Evolutionary conservation across 768 basidiomycete species (phyloP), one percentile per base, ranked within the genome.

Genomic region (Mrakia frigida): DNA sequence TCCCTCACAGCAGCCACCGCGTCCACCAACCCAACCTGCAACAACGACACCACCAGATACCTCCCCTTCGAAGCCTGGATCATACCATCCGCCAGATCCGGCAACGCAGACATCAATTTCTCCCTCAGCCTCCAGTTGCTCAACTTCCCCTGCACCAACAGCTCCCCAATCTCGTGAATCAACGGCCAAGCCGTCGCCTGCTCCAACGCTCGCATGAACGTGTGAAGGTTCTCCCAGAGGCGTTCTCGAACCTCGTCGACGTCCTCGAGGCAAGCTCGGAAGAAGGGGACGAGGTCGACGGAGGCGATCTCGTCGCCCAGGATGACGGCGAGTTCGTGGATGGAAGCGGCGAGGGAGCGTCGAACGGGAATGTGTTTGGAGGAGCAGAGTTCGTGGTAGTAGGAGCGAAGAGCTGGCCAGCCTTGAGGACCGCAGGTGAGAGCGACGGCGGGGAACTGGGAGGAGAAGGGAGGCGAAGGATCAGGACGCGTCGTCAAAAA

Each of bases 291-390:
- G 60, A 98, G 85, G 82, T 94, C 93, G 59, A 83, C 82, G 68
- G 85, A 84, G 0, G 93, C 87, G 78, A 91, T 85, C 46, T 89
- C 88, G 41, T 87, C 85, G 0, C 92, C 93, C 52, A 98, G 87
- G 74, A 98, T 90, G 81, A 89, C 90, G 31, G 94, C 94, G 67
- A 98, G 84, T 82, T 94, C 94, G 70, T 94, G 94, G 21, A 96
- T 81, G 75, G 92, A 92, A 0, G 96, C 93, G 4, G 94, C 92
- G 61, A 96, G 86, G 21, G 93, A 92, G 70, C 88, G 88, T 33
- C 89, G 88, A 33, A 96, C 90, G 77, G 90, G 90, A 56, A 85
- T 82, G 11, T 87, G 86, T 25, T 85, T 85, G 80, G 89, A 87
- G n/a, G 86, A 83, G 37, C 91, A 86, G 25, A 98, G 86, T 13